These are phyloP conservation scores for Leptomonas pyrrhocoris DNA, from an alignment of 208 protist genomes.

Conservation along the genomic window DNA sequence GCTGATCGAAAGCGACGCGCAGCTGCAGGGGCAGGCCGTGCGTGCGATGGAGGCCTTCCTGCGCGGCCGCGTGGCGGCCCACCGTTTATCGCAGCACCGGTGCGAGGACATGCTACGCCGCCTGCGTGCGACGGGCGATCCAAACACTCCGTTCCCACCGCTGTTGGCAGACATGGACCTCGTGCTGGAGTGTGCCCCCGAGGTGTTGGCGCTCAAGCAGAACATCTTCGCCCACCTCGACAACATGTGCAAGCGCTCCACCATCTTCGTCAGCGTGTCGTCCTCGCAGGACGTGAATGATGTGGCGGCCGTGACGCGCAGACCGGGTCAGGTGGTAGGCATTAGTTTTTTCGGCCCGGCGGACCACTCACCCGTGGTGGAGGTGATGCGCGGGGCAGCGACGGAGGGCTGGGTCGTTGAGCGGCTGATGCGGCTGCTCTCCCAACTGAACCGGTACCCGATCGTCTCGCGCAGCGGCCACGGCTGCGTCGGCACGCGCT, in stretches of 20 bases:
- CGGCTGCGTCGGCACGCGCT: constrained; percentile 74
- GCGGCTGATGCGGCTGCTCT: constrained; percentile 48
- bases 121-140: constrained; percentile 38
- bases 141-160: constrained; percentile 34
- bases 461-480: constrained; percentile 72
- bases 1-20: constrained; percentile 72
- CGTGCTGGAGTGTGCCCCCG: constrained; percentile 78
- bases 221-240: constrained; percentile 78
- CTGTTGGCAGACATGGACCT: constrained; percentile 57
- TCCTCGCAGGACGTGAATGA: constrained; percentile 67
- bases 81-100: constrained; percentile 32
- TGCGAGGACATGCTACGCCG: constrained; percentile 37
- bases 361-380: constrained; percentile 84
- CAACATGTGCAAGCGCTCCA: constrained; percentile 58
- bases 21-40: constrained; percentile 26
- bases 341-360: constrained; percentile 87
- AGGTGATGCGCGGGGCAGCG: constrained; percentile 50
- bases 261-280: constrained; percentile 75
- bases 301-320: constrained; percentile 58
- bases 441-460: constrained; percentile 68
- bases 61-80: constrained; percentile 32
- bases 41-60: constrained; percentile 38
- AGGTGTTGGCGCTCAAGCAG: constrained; percentile 68
- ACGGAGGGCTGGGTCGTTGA: constrained; percentile 63
- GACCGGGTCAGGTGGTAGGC: constrained; percentile 70